Evolutionary conservation across 2,329 filamentous ascomycete genomes (phyloP).

Genomic region (Leptographium lundbergii): DNA sequence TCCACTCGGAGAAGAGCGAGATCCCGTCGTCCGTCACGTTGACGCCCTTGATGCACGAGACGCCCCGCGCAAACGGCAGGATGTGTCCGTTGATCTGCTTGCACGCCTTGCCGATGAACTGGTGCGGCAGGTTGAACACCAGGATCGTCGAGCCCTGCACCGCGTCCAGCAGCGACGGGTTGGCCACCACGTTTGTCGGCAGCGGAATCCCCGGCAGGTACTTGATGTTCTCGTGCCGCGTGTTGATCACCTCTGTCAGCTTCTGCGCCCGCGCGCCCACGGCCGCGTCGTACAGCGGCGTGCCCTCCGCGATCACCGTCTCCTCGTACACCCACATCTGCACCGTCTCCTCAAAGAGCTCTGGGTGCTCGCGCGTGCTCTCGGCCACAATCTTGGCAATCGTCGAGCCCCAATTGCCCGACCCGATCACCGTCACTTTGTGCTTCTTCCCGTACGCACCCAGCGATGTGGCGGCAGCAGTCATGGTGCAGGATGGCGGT

Average conservation of each 20-base stretch:
- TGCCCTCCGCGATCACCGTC: conserved; percentile 58
- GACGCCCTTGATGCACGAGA: conserved; percentile 97
- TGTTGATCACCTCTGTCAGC: conserved; percentile 85
- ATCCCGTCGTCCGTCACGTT: conserved; percentile 80
- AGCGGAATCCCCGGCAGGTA: conserved; percentile 85
- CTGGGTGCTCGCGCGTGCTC: conserved; percentile 65
- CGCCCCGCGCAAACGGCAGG: conserved; percentile 79
- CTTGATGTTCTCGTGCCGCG: conserved; percentile 89
- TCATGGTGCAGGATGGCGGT: background rate
- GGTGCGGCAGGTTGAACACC: conserved; percentile 92
- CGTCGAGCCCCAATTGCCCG: conserved; percentile 96
- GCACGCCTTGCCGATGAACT: conserved; percentile 85
- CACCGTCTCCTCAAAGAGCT: conserved; percentile 76
- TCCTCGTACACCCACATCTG: conserved; percentile 99
- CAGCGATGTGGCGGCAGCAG: conserved; percentile 15
- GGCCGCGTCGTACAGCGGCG: conserved; percentile 56
- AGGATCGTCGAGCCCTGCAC: conserved; percentile 79
- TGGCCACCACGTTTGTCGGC: conserved; percentile 72
- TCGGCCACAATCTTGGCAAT: conserved; percentile 96
- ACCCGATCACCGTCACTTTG: conserved; percentile 89
- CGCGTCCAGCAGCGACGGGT: conserved; percentile 66
- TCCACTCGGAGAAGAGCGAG: conserved; percentile 86
- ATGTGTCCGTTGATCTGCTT: conserved; percentile 77
- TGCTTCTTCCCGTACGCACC: conserved; percentile 57
- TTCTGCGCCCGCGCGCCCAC: conserved; percentile 61